These are phyloP conservation scores for Ophiosphaerella narmari DNA, from an alignment of 2,329 filamentous ascomycete species.

Conservation along the genomic window DNA sequence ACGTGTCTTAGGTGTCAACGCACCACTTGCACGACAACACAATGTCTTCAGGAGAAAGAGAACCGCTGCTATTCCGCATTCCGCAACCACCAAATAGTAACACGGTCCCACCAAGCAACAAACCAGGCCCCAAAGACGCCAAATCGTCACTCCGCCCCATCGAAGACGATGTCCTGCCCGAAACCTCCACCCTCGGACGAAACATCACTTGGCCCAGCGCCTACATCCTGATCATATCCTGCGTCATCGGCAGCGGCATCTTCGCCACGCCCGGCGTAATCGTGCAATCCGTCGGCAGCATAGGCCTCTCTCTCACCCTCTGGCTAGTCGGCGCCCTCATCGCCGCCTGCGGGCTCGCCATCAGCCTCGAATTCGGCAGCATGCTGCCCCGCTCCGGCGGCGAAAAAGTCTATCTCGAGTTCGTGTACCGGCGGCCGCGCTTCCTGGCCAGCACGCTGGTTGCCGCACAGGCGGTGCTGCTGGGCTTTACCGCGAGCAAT, in stretches of 20 bases:
- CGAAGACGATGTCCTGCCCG: conserved; percentile 64
- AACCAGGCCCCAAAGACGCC: conserved; percentile 15
- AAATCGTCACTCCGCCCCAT: conserved; percentile 37
- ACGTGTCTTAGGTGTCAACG: not conserved
- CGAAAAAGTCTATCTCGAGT: conserved; percentile 72
- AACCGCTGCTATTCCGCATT: conserved; percentile 28
- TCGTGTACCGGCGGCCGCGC: conserved; percentile 65
- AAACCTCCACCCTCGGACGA: conserved; percentile 62
- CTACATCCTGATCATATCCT: conserved; percentile 69
- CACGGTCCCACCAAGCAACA: conserved; percentile 17
- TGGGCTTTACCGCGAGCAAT: conserved; percentile 72
- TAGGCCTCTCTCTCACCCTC: conserved; percentile 64
- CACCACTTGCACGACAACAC: conserved; percentile 1
- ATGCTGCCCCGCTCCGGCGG: conserved; percentile 73
- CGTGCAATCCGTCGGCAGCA: conserved; percentile 67
- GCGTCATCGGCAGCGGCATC: conserved; percentile 72
- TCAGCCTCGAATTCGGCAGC: conserved; percentile 70
- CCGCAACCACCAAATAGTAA: conserved; percentile 19
- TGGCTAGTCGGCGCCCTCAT: conserved; percentile 68
- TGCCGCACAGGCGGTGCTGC: conserved; percentile 65
- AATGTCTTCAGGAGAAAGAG: conserved; percentile 20
- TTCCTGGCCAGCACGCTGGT: conserved; percentile 68
- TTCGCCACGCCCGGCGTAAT: conserved; percentile 74
- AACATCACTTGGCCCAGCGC: conserved; percentile 66
- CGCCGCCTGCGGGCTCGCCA: conserved; percentile 63